Evolutionary conservation across 441 rosid species (phyloP).

Genomic region (Populus tomentosa): DNA sequence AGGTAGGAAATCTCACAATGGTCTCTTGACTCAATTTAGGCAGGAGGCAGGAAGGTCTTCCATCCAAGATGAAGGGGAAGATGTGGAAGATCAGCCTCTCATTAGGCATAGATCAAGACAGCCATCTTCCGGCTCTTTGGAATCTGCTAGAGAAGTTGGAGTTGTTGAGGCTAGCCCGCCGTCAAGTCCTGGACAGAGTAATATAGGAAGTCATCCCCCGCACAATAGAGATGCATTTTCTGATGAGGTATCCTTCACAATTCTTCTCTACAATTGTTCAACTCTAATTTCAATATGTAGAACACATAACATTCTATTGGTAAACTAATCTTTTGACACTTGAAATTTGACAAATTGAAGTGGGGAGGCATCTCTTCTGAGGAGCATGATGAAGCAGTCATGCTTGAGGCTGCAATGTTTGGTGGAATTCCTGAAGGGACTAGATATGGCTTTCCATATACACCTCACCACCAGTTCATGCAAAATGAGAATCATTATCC

Average conservation of each 20-base stretch:
- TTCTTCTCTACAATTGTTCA: neutral
- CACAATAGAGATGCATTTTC: constrained; percentile 50
- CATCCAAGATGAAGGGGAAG: constrained; percentile 63
- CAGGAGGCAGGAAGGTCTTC: constrained; percentile 58
- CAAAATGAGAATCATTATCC: constrained; percentile 44
- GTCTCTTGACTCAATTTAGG: constrained; percentile 33
- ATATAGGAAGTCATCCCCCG: constrained; percentile 29
- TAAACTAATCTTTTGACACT: constrained; percentile 18
- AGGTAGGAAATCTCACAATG: neutral
- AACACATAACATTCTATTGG: neutral
- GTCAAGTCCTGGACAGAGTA: constrained; percentile 46
- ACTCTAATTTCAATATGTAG: neutral
- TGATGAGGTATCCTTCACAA: constrained; percentile 45
- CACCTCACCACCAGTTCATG: constrained; percentile 59
- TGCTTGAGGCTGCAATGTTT: constrained; percentile 99
- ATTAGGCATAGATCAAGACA: constrained; percentile 66
- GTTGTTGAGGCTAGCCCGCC: constrained; percentile 44
- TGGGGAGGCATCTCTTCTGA: constrained; percentile 99
- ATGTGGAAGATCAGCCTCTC: constrained; percentile 71
- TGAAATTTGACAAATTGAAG: constrained; percentile 34
- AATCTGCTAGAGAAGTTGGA: constrained; percentile 42
- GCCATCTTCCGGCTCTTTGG: constrained; percentile 40
- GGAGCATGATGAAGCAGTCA: constrained; percentile 99
- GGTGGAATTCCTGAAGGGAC: constrained; percentile 87
- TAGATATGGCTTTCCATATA: constrained; percentile 53